These are phyloP conservation scores for Cubamyces lactineus DNA, from an alignment of 768 basidiomycete genomes.

Conservation along the genomic window DNA sequence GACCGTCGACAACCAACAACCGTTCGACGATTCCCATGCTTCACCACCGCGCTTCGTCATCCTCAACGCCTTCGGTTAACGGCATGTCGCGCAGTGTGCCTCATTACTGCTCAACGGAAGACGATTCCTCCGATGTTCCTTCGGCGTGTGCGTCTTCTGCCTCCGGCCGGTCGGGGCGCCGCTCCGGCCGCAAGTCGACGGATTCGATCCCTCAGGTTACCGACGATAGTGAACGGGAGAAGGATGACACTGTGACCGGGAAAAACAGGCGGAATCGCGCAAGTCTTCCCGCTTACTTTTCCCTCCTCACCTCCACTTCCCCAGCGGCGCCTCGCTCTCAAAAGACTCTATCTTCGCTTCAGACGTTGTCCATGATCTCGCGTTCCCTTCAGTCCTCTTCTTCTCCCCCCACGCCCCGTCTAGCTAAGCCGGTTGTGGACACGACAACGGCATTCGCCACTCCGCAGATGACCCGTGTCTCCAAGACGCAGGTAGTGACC, in stretches of 20 bases:
- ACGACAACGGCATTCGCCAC: slow-evolving; percentile 27
- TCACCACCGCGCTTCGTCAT: slow-evolving; percentile 56
- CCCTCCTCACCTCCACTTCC: slow-evolving; percentile 53
- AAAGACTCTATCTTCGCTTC: slow-evolving; percentile 24
- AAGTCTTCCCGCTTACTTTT: slow-evolving; percentile 77
- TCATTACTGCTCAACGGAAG: slow-evolving; percentile 33
- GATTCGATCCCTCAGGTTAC: slow-evolving; percentile 8
- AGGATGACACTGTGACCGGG: slow-evolving; percentile 40
- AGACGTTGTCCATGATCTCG: slow-evolving; percentile 30
- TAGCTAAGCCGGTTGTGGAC: slow-evolving; percentile 29
- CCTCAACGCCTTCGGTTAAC: slow-evolving; percentile 38
- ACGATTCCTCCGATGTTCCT: slow-evolving; percentile 48
- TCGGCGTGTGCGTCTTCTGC: slow-evolving; percentile 22
- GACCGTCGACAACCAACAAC: slow-evolving; percentile 73
- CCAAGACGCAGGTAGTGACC: slow-evolving; percentile 14
- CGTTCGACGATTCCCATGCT: slow-evolving; percentile 60
- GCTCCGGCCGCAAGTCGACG: slow-evolving; percentile 27
- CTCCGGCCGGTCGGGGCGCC: slow-evolving; percentile 35
- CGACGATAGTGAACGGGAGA: slow-evolving; percentile 35
- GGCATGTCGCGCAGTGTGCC: slow-evolving; percentile 30
- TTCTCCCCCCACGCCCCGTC: slow-evolving; percentile 32
- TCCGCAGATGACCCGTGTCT: slow-evolving; percentile 18
- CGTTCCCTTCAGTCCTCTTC: slow-evolving; percentile 29
- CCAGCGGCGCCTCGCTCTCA: slow-evolving; percentile 24
- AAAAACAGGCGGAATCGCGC: slow-evolving; percentile 60